A percentile compares a stretch with the other conserved stretches of the same genome.
Conservation (phyloP, 2,329 filamentous ascomycete species). For the Uncinocarpus reesii region DNA sequence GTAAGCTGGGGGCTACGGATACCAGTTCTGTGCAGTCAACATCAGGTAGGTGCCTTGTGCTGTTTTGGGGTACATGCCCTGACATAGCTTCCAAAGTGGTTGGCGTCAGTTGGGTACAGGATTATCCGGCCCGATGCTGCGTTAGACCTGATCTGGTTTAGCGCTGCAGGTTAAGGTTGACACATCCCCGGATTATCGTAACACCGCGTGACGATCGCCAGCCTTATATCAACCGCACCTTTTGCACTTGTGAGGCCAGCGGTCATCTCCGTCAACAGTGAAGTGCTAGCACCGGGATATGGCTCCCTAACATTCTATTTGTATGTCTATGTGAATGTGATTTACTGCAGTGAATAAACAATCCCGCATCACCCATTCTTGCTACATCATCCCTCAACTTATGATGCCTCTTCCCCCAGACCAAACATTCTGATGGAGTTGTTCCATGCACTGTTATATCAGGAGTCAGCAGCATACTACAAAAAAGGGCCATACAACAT, state of each 20-base stretch:
- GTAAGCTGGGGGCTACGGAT: neutral
- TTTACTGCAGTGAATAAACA: neutral
- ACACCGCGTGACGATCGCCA: slow-evolving; percentile 5
- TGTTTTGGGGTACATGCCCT: neutral
- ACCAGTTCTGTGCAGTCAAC: neutral
- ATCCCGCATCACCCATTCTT: neutral
- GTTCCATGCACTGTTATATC: slow-evolving; percentile 51
- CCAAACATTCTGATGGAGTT: slow-evolving; percentile 76
- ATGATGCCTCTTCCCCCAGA: slow-evolving; percentile 43
- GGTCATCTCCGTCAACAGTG: too few relatives aligned
- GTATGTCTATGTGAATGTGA: neutral
- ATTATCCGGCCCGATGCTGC: slow-evolving; percentile 1
- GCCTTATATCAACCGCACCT: slow-evolving; percentile 1
- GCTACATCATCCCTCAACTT: neutral
- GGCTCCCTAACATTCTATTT: neutral
- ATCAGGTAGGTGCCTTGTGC: neutral
- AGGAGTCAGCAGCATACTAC: slow-evolving; percentile 10
- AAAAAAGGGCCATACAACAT: slow-evolving; percentile 27
- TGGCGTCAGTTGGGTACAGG: neutral
- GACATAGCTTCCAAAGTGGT: neutral
- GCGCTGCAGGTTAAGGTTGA: neutral
- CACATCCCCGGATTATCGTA: slow-evolving; percentile 3
- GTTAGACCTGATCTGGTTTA: neutral
- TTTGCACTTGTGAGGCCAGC: neutral
- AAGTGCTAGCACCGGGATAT: too few relatives aligned